Percentiles rank a stretch among this genome's conserved stretches.
Evolutionary conservation across 805 yeast genomes (phyloP).

Genomic region (Candida peoriensis): DNA sequence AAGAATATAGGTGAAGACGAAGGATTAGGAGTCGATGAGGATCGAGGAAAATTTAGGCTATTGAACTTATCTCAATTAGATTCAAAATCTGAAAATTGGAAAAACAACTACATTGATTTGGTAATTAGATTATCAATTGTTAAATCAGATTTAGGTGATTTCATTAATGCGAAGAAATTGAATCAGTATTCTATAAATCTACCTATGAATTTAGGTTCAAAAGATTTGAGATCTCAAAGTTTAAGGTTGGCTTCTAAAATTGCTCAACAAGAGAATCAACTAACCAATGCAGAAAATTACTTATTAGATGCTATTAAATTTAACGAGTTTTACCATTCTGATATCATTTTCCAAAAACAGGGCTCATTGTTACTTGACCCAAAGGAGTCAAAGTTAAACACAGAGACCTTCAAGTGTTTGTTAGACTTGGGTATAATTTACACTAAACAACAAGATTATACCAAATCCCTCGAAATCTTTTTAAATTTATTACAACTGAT

Average conservation of each 20-base stretch:
- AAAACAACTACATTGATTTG: slow-evolving; percentile 32
- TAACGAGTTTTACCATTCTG: slow-evolving; percentile 19
- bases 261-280: slow-evolving; percentile 16
- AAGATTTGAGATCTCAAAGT: slow-evolving; percentile 22
- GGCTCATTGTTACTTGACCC: slow-evolving; percentile 16
- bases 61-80: slow-evolving; percentile 21
- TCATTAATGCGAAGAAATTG: slow-evolving; percentile 21
- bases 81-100: slow-evolving; percentile 26
- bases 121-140: slow-evolving; percentile 35
- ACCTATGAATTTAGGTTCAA: slow-evolving; percentile 24
- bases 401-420: slow-evolving; percentile 21
- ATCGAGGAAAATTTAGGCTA: slow-evolving; percentile 17
- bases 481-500: slow-evolving; percentile 23
- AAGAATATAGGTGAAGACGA: slow-evolving; percentile 27
- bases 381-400: slow-evolving; percentile 13
- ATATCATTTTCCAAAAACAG: slow-evolving; percentile 10
- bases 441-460: slow-evolving; percentile 11
- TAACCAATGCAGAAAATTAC: slow-evolving; percentile 24
- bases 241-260: slow-evolving; percentile 33
- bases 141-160: slow-evolving; percentile 23
- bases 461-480: slow-evolving; percentile 30
- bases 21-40: slow-evolving; percentile 19
- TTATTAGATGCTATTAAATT: slow-evolving; percentile 26
- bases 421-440: slow-evolving; percentile 23
- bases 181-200: slow-evolving; percentile 28